These are phyloP conservation scores for Cubamyces sp. DNA, from an alignment of 768 basidiomycete species.

Conservation along the genomic window DNA sequence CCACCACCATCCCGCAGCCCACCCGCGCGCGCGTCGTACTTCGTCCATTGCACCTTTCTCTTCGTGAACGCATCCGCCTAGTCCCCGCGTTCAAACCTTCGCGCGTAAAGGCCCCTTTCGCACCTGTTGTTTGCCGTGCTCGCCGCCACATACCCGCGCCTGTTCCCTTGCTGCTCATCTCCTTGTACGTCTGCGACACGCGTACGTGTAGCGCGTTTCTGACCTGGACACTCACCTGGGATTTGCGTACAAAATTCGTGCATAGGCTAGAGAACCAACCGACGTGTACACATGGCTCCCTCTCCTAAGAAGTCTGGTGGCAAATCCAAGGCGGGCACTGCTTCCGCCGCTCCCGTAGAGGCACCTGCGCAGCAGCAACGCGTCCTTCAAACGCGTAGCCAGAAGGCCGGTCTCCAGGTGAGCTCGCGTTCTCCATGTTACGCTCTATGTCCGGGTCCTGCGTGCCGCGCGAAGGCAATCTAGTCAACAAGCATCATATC, in stretches of 20 bases:
- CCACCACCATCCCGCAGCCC: slow-evolving; percentile 23
- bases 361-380: slow-evolving; percentile 39
- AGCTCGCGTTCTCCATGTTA: slow-evolving; percentile 20
- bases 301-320: slow-evolving; percentile 45
- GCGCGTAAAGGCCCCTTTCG: not conserved
- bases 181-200: not conserved
- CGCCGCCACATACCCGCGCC: not conserved
- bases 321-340: slow-evolving; percentile 58
- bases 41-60: not conserved
- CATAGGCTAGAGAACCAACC: not conserved
- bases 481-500: not conserved
- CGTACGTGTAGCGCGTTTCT: not conserved
- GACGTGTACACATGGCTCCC: slow-evolving; percentile 20
- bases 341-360: slow-evolving; percentile 38
- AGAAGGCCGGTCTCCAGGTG: slow-evolving; percentile 89
- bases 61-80: not conserved
- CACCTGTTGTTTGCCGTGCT: not conserved
- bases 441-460: not conserved
- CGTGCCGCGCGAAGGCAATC: not conserved
- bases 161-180: not conserved
- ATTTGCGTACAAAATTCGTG: no score
- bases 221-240: no score
- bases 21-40: slow-evolving; percentile 13
- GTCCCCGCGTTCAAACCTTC: not conserved
- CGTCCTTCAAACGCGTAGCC: slow-evolving; percentile 69